Conservation (phyloP, 2,329 filamentous ascomycete genomes). For the Mariannaea sp. region DNA sequence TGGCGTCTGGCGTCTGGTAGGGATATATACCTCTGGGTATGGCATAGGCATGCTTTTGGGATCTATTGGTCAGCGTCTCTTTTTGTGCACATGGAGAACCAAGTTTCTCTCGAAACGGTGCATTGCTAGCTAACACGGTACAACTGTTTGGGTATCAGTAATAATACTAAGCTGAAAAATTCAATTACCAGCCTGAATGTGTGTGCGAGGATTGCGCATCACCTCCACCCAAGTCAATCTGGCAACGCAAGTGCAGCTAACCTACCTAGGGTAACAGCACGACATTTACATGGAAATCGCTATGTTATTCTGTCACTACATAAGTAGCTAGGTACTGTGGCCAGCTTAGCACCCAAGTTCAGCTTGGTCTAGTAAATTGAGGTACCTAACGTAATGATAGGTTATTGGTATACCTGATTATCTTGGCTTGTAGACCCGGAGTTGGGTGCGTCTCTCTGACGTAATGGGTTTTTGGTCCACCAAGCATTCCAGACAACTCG, state of each 20-base stretch:
- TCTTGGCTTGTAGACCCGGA: constrained; percentile 28
- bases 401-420: too few relatives aligned
- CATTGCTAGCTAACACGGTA: not conserved
- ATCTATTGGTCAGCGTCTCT: not conserved
- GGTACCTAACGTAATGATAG: not conserved
- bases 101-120: not conserved
- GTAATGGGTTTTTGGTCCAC: not conserved
- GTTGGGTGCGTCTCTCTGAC: constrained; percentile 20
- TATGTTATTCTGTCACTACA: too few relatives aligned
- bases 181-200: not conserved
- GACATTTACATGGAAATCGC: too few relatives aligned
- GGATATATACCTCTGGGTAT: constrained; percentile 30
- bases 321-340: not conserved
- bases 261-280: too few relatives aligned
- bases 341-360: too few relatives aligned
- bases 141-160: not conserved
- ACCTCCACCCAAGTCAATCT: too few relatives aligned
- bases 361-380: not conserved
- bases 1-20: constrained; percentile 16
- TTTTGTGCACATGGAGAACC: not conserved
- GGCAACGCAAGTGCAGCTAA: too few relatives aligned
- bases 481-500: not conserved
- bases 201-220: too few relatives aligned
- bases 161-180: constrained; percentile 3
- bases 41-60: constrained; percentile 9